Conservation (phyloP, 169 alveolate species). For the Plasmodium inui region DNA sequence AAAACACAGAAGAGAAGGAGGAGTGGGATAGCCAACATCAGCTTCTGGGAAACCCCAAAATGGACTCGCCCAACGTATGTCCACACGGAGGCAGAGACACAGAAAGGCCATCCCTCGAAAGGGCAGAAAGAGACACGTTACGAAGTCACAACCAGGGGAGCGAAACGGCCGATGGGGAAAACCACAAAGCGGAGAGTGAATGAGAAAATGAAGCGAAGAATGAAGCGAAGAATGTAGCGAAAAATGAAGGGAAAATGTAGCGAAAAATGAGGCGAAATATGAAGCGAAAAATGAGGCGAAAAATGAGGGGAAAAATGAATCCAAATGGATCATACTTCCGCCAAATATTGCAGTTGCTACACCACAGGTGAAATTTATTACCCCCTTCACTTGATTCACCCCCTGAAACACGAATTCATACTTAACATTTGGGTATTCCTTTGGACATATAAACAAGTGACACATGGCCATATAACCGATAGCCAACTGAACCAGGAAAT, state of each 20-base stretch:
- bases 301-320: neutral
- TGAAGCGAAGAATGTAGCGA: no score
- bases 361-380: neutral
- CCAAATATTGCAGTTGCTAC: neutral
- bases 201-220: no score
- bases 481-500: conserved; percentile 11
- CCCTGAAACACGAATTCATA: conserved; percentile 7
- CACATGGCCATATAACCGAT: neutral
- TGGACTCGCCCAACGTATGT: neutral
- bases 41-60: neutral
- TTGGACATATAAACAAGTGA: neutral
- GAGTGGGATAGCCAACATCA: neutral
- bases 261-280: no score
- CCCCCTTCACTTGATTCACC: conserved; percentile 11
- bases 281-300: neutral
- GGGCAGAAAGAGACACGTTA: neutral
- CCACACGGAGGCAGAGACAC: neutral
- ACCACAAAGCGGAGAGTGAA: no score
- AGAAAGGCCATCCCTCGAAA: neutral
- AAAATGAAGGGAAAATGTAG: no score
- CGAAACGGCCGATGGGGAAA: no score
- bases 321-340: neutral
- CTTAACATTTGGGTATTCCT: conserved; percentile 27
- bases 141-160: neutral
- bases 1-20: neutral